These are phyloP conservation scores for Xylaria sp. DNA, from an alignment of 2,329 filamentous ascomycete genomes.

Conservation along the genomic window DNA sequence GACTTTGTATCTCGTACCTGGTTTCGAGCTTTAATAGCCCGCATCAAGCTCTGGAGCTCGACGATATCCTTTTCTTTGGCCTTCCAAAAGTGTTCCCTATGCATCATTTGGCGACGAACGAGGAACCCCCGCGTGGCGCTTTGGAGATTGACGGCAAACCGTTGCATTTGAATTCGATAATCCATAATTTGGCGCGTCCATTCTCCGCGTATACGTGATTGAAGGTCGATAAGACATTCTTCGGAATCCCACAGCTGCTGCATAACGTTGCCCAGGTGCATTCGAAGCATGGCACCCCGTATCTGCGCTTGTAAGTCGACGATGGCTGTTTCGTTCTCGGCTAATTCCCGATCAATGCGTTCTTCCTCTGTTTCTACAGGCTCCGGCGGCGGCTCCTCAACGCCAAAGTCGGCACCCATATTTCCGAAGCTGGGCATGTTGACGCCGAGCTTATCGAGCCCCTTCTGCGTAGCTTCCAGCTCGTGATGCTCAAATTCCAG, in stretches of 20 bases:
- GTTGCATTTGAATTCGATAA: slow-evolving; percentile 85
- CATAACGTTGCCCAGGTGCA: slow-evolving; percentile 85
- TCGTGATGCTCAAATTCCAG: slow-evolving; percentile 98
- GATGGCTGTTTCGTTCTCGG: slow-evolving; percentile 77
- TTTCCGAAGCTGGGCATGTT: slow-evolving; percentile 98
- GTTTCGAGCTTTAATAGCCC: slow-evolving; percentile 72
- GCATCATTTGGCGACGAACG: slow-evolving; percentile 70
- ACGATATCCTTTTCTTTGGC: slow-evolving; percentile 77
- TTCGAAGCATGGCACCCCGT: slow-evolving; percentile 80
- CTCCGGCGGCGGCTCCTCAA: slow-evolving; percentile 77
- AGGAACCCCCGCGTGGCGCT: slow-evolving; percentile 81
- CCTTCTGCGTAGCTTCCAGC: slow-evolving; percentile 95
- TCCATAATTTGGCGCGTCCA: slow-evolving; percentile 84
- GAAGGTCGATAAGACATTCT: slow-evolving; percentile 79
- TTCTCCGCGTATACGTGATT: slow-evolving; percentile 87
- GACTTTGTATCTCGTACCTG: slow-evolving; percentile 66
- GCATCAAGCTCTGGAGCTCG: slow-evolving; percentile 82
- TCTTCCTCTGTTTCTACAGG: slow-evolving; percentile 92
- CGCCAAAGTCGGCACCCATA: slow-evolving; percentile 95
- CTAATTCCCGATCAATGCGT: slow-evolving; percentile 81
- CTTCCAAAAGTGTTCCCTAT: slow-evolving; percentile 75
- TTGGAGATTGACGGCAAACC: slow-evolving; percentile 83
- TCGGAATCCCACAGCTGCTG: slow-evolving; percentile 90
- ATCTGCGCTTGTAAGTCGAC: slow-evolving; percentile 88
- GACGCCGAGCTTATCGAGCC: slow-evolving; percentile 92